Percentiles rank a stretch among this genome's conserved stretches.
These are phyloP conservation scores for Boletus subcaerulescens DNA, from an alignment of 768 basidiomycete genomes.

Conservation along the genomic window DNA sequence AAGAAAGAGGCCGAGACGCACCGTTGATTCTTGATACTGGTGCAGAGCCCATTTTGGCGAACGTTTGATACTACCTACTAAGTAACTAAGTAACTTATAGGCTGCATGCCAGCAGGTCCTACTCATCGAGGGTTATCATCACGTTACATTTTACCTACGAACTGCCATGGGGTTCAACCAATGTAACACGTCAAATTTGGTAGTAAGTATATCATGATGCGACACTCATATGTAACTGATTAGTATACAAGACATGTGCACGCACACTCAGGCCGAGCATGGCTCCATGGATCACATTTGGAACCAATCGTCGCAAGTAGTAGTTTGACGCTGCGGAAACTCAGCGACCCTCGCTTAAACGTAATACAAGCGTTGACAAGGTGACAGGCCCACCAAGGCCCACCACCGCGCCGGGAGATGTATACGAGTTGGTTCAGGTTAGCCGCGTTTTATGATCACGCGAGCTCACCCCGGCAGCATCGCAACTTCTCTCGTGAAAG, in stretches of 20 bases:
- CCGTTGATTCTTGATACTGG: conserved; percentile 11
- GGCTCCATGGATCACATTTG: neutral
- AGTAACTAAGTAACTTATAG: no score
- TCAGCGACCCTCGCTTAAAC: neutral
- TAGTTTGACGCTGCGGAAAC: neutral
- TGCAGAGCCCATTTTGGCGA: neutral
- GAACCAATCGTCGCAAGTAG: neutral
- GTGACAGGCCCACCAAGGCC: neutral
- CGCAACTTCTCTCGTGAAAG: neutral
- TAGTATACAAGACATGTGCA: neutral
- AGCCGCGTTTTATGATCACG: neutral
- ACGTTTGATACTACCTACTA: neutral
- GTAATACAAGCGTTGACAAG: conserved; percentile 3
- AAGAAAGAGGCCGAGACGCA: conserved; percentile 25
- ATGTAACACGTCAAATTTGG: neutral
- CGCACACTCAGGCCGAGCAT: no score
- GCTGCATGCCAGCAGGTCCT: neutral
- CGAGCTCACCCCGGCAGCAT: neutral
- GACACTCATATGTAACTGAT: conserved; percentile 9
- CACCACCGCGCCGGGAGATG: neutral
- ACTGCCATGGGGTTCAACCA: neutral
- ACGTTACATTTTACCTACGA: neutral
- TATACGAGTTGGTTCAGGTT: neutral
- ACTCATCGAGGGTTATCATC: neutral
- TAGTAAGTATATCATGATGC: conserved; percentile 1